A percentile compares a stretch with the other conserved stretches of the same genome.
phyloP scores from a whole-genome alignment of 805 yeast species.

The Spathaspora arborariae region DNA sequence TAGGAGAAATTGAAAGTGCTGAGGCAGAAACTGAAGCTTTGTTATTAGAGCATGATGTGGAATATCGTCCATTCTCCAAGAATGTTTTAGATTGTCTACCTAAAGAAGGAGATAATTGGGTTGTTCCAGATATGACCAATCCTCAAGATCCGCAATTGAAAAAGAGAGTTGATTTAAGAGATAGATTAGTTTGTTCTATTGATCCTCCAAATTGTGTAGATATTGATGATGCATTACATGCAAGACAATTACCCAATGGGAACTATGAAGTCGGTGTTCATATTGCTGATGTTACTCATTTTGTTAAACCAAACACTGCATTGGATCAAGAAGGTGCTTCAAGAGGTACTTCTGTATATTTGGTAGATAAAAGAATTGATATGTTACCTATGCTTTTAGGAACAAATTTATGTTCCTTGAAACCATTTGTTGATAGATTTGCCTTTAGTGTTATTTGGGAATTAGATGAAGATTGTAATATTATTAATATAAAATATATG shows the following conservation, averaged over 20 bases:
- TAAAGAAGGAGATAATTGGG: slow-evolving; percentile 89
- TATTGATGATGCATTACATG: slow-evolving; percentile 95
- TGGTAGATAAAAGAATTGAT: slow-evolving; percentile 97
- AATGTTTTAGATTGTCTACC: slow-evolving; percentile 92
- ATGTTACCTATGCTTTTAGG: slow-evolving; percentile 96
- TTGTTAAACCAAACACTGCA: slow-evolving; percentile 89
- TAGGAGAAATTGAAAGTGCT: slow-evolving; percentile 88
- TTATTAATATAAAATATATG: slow-evolving; percentile 71
- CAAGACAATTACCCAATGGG: slow-evolving; percentile 79
- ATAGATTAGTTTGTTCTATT: slow-evolving; percentile 86
- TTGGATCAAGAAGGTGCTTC: slow-evolving; percentile 95
- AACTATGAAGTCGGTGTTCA: slow-evolving; percentile 98
- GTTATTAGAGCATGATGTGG: slow-evolving; percentile 91
- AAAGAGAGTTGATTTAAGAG: slow-evolving; percentile 81
- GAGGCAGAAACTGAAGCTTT: slow-evolving; percentile 97
- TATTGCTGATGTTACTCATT: slow-evolving; percentile 97
- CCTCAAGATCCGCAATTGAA: slow-evolving; percentile 51
- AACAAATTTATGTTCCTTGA: slow-evolving; percentile 91
- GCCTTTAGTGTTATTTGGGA: slow-evolving; percentile 98
- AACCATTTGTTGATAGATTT: slow-evolving; percentile 92
- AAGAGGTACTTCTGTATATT: slow-evolving; percentile 94
- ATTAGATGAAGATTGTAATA: slow-evolving; percentile 79
- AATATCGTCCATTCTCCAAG: slow-evolving; percentile 91
- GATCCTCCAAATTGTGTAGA: slow-evolving; percentile 99
- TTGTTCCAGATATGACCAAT: slow-evolving; percentile 62